These are phyloP conservation scores for Tolypocladium guangdongense DNA, from an alignment of 2,329 filamentous ascomycete genomes.

Conservation along the genomic window DNA sequence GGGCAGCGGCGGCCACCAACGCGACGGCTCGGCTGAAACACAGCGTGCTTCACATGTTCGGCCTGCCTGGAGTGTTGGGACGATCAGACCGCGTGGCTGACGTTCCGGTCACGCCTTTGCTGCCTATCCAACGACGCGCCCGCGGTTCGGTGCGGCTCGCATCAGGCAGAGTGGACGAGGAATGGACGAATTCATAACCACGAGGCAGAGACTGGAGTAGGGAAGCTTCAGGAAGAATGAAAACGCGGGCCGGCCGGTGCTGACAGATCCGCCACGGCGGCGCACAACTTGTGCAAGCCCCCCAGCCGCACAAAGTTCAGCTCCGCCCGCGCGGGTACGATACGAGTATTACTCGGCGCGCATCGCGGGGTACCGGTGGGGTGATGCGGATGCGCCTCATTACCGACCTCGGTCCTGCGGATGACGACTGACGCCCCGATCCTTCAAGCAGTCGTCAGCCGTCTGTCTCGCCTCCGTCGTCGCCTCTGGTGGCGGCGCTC, in stretches of 20 bases:
- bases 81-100: conserved; percentile 1
- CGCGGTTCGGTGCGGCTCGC: neutral
- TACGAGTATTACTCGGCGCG: too few species aligned
- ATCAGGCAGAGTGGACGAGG: neutral
- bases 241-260: neutral
- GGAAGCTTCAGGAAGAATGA: neutral
- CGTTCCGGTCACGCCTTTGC: neutral
- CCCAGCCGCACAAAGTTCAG: neutral
- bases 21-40: conserved; percentile 6
- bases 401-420: too few species aligned
- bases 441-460: neutral
- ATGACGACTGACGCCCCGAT: neutral
- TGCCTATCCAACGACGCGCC: neutral
- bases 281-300: neutral
- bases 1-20: neutral
- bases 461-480: neutral
- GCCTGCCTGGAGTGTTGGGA: neutral
- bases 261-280: neutral
- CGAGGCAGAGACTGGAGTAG: too few species aligned
- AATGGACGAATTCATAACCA: neutral
- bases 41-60: conserved; percentile 9
- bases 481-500: neutral
- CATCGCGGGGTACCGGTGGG: neutral
- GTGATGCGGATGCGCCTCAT: neutral
- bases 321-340: too few species aligned